phyloP scores from a whole-genome alignment of 345 rosid species.

The Melaleuca quinquenervia region DNA sequence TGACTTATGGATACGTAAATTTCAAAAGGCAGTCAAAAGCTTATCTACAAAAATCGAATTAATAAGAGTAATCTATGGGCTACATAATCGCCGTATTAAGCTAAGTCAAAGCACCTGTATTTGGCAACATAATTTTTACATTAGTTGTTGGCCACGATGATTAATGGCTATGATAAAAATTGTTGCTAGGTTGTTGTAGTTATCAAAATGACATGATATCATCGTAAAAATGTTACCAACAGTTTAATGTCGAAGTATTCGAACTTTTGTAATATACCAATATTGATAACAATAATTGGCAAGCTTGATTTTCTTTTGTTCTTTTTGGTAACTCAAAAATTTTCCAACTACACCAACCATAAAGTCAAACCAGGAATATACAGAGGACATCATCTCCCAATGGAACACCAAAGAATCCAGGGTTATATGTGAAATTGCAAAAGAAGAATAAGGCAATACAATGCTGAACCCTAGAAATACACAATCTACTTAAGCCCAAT shows the following conservation, averaged over 20 bases:
- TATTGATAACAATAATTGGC: neutral
- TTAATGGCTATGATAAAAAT: neutral
- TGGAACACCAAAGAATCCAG: neutral
- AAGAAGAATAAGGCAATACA: neutral
- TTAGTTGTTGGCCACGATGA: neutral
- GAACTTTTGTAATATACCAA: neutral
- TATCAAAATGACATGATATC: neutral
- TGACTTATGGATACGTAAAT: too few species aligned
- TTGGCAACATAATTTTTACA: neutral
- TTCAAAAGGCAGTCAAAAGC: neutral
- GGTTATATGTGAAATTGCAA: neutral
- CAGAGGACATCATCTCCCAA: neutral
- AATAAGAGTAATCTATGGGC: neutral
- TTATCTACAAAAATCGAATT: neutral
- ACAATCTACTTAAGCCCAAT: neutral
- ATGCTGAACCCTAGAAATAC: neutral
- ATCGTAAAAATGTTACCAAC: neutral
- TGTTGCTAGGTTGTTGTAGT: neutral
- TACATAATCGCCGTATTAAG: neutral
- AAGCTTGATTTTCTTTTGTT: neutral
- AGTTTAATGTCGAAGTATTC: accelerated
- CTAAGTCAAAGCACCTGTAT: neutral
- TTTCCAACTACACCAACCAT: neutral
- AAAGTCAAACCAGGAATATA: neutral
- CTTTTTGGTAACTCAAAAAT: neutral